Conservation (phyloP, 1,284 basidiomycete species). For the Sanghuangporus sanghuang region DNA sequence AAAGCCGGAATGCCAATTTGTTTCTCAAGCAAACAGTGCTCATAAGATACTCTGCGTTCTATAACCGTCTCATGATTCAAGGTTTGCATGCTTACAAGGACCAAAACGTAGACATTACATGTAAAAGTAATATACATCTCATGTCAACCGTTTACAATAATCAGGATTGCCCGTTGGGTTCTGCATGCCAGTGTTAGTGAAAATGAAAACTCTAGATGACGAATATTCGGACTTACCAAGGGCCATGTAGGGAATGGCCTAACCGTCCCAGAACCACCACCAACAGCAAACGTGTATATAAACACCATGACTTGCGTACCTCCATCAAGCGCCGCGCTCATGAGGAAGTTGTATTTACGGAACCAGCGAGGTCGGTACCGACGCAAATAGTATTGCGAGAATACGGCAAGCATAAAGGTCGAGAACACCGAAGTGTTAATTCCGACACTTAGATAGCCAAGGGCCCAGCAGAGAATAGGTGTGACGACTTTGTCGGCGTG, state of each 20-base stretch:
- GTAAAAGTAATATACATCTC: neutral
- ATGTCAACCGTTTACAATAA: constrained; percentile 27
- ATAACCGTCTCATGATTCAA: too few relatives aligned
- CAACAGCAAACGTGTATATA: constrained; percentile 30
- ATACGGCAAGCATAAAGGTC: constrained; percentile 26
- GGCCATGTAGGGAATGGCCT: constrained; percentile 18
- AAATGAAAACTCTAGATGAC: constrained; percentile 20
- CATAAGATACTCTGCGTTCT: too few relatives aligned
- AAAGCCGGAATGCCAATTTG: too few relatives aligned
- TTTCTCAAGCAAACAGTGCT: too few relatives aligned
- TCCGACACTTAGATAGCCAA: constrained; percentile 23
- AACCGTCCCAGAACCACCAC: constrained; percentile 10
- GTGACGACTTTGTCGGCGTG: constrained; percentile 33
- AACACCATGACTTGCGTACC: constrained; percentile 34
- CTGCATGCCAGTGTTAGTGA: constrained; percentile 19
- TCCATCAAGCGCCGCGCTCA: constrained; percentile 31
- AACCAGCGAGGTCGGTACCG: constrained; percentile 29
- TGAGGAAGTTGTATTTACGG: constrained; percentile 33
- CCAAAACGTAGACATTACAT: too few relatives aligned
- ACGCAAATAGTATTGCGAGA: constrained; percentile 31
- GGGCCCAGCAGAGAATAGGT: constrained; percentile 27
- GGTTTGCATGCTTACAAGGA: too few relatives aligned
- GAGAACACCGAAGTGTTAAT: constrained; percentile 23
- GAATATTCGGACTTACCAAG: constrained; percentile 27
- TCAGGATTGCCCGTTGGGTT: constrained; percentile 30